Percentiles rank a stretch among this genome's conserved stretches.
Conservation (phyloP, 176 grass and related monocot species). For the Melocanna baccifera region DNA sequence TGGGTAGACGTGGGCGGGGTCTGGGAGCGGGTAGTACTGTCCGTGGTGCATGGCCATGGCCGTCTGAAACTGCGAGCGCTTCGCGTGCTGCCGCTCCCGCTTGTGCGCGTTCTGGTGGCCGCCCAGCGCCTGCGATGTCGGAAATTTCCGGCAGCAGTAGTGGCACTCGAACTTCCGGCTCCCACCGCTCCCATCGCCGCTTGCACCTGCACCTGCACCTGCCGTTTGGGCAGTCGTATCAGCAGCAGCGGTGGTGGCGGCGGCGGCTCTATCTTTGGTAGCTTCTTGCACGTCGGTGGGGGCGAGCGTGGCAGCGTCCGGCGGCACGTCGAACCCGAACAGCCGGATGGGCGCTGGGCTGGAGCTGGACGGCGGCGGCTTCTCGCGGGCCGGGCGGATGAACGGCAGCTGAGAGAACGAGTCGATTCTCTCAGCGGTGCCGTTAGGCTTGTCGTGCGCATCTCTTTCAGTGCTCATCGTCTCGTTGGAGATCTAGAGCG, state of each 20-base stretch:
- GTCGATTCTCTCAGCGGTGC: slow-evolving; percentile 39
- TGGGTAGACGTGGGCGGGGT: slow-evolving; percentile 26
- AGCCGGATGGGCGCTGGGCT: slow-evolving; percentile 46
- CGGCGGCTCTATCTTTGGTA: slow-evolving; percentile 15
- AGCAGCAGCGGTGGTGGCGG: background rate
- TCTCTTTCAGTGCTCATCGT: slow-evolving; percentile 61
- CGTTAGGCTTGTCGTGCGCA: background rate
- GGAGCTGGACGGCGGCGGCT: slow-evolving; percentile 8
- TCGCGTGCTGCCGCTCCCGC: slow-evolving; percentile 82
- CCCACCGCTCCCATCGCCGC: background rate
- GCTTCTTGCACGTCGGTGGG: background rate
- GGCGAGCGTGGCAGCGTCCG: slow-evolving; percentile 5
- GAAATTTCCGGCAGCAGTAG: slow-evolving; percentile 88
- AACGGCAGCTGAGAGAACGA: slow-evolving; percentile 80
- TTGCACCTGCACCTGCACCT: background rate
- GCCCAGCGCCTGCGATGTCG: slow-evolving; percentile 92
- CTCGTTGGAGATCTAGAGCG: background rate
- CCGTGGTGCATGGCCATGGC: slow-evolving; percentile 54
- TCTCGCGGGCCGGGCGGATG: slow-evolving; percentile 28
- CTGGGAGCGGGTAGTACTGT: slow-evolving; percentile 27
- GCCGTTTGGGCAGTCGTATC: background rate
- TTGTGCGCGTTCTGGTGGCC: slow-evolving; percentile 99
- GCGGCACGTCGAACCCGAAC: slow-evolving; percentile 67
- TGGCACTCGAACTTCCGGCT: slow-evolving; percentile 77
- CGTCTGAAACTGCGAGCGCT: slow-evolving; percentile 68